A percentile compares a stretch with the other conserved stretches of the same genome.
phyloP scores from a whole-genome alignment of 2,329 filamentous ascomycete genomes.

The Epicoccum nigrum region DNA sequence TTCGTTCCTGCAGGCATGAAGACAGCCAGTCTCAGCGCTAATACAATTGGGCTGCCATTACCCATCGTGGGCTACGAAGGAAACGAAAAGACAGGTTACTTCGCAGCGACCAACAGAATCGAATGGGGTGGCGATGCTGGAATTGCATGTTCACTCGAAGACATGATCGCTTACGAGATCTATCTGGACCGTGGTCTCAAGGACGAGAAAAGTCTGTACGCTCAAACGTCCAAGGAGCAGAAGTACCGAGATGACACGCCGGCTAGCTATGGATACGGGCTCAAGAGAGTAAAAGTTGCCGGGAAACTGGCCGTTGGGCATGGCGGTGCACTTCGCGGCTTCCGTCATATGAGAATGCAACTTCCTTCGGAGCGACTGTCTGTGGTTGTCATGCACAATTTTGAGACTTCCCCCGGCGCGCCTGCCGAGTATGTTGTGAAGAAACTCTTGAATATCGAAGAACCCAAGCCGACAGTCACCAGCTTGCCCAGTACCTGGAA shows the following conservation, averaged over 20 bases:
- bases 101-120: background rate
- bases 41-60: background rate
- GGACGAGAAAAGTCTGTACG: background rate
- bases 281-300: background rate
- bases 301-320: background rate
- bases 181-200: background rate
- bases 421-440: background rate
- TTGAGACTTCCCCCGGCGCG: background rate
- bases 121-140: background rate
- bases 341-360: background rate
- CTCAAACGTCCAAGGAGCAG: background rate
- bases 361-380: background rate
- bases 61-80: background rate
- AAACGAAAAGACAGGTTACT: background rate
- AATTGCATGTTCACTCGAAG: background rate
- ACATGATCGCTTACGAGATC: background rate
- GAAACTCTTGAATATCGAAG: background rate
- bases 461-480: background rate
- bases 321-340: background rate
- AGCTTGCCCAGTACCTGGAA: background rate
- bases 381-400: background rate
- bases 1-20: background rate
- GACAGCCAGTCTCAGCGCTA: background rate
- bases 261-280: background rate
- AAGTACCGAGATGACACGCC: background rate